These are phyloP conservation scores for Monosporascus sp. DNA, from an alignment of 2,329 filamentous ascomycete genomes.

Conservation along the genomic window DNA sequence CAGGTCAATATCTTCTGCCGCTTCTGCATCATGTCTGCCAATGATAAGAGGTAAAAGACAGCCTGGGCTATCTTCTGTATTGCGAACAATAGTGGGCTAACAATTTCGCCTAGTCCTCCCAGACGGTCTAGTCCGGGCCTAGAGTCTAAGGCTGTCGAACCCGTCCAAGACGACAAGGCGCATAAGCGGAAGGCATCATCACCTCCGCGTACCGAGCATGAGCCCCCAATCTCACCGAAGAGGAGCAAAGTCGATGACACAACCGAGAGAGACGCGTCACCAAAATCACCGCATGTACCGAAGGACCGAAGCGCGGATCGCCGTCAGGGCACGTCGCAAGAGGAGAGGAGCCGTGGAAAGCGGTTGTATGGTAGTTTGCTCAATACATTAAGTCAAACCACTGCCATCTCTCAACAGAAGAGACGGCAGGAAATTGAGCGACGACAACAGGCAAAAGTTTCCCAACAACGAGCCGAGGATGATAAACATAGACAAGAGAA, in stretches of 20 bases:
- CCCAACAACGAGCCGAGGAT: constrained; percentile 66
- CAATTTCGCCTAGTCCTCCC: constrained; percentile 2
- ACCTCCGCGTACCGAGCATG: constrained; percentile 10
- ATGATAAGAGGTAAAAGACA: background rate
- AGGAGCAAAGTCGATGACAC: constrained; percentile 14
- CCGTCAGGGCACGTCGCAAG: constrained; percentile 41
- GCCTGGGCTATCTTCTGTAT: background rate
- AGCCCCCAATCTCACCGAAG: constrained; percentile 20
- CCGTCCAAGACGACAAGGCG: constrained; percentile 8
- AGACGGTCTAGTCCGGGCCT: constrained; percentile 9
- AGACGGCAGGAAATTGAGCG: constrained; percentile 76
- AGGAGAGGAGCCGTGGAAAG: constrained; percentile 80
- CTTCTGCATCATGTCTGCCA: background rate
- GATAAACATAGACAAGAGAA: constrained; percentile 62
- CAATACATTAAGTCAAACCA: constrained; percentile 70
- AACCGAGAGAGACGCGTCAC: constrained; percentile 7
- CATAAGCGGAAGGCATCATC: constrained; percentile 29
- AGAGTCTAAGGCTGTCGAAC: constrained; percentile 9
- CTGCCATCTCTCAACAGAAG: constrained; percentile 57
- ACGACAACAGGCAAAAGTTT: constrained; percentile 70
- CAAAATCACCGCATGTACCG: constrained; percentile 4
- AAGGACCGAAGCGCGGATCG: constrained; percentile 22
- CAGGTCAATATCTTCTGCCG: background rate
- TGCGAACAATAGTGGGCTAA: background rate
- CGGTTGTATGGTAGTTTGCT: constrained; percentile 80